Percentiles rank a stretch among this genome's conserved stretches.
Evolutionary conservation across 2,329 filamentous ascomycete species (phyloP).

Genomic region (Xylariaceae sp.): DNA sequence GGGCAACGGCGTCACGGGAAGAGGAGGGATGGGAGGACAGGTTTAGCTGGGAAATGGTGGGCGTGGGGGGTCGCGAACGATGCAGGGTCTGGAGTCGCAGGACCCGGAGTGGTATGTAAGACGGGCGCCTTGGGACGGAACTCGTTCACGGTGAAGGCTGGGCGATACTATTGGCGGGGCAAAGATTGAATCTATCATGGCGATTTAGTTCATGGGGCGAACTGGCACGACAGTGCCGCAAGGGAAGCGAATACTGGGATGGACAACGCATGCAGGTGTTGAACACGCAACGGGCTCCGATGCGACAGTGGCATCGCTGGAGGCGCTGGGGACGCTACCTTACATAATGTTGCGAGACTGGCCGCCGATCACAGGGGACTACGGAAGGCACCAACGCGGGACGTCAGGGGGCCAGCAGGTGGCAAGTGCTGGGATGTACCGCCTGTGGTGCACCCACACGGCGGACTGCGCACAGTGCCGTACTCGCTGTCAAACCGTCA

Average conservation of each 20-base stretch:
- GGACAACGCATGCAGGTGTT: background rate
- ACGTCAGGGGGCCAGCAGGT: background rate
- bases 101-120: background rate
- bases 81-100: background rate
- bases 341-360: too few relatives aligned
- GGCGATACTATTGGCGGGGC: background rate
- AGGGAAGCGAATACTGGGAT: background rate
- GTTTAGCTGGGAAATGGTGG: constrained; percentile 29
- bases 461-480: too few relatives aligned
- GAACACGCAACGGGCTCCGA: background rate
- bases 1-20: constrained; percentile 24
- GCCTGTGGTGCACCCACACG: background rate
- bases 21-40: constrained; percentile 30
- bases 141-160: background rate
- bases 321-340: too few relatives aligned
- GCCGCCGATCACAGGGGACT: too few relatives aligned
- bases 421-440: background rate
- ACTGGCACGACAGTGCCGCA: background rate
- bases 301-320: background rate
- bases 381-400: background rate
- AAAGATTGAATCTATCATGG: constrained; percentile 5
- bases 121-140: background rate
- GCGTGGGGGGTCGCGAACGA: background rate
- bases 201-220: background rate
- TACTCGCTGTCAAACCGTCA: too few relatives aligned